A percentile compares a stretch with the other conserved stretches of the same genome.
phyloP scores from a whole-genome alignment of 2,329 filamentous ascomycete species.

The Cladosporium sp. region DNA sequence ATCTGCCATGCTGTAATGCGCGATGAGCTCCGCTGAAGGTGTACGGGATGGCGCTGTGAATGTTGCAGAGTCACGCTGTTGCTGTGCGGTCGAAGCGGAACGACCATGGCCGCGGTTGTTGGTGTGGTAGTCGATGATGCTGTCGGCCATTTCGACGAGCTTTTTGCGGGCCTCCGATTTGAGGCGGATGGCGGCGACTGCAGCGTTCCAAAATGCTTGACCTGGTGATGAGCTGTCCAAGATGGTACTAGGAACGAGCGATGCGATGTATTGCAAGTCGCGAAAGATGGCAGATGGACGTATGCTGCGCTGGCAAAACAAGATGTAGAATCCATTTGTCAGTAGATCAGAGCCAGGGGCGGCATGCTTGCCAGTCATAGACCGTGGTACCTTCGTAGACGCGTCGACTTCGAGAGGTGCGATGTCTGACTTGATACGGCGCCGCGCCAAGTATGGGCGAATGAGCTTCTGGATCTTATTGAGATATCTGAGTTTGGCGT shows the following conservation, averaged over 20 bases:
- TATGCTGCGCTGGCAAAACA: conserved; percentile 43
- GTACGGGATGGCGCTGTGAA: conserved; percentile 25
- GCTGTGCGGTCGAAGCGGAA: conserved; percentile 29
- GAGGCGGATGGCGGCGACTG: conserved; percentile 78
- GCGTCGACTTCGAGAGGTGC: not conserved
- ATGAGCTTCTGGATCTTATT: conserved; percentile 74
- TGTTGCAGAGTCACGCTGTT: conserved; percentile 29
- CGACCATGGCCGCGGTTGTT: conserved; percentile 50
- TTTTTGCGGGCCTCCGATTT: conserved; percentile 84
- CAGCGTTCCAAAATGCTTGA: conserved; percentile 87
- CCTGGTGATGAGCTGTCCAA: conserved; percentile 56
- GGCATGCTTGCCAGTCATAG: not conserved
- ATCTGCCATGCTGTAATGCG: conserved; percentile 69
- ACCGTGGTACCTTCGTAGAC: not conserved
- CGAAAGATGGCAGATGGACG: conserved; percentile 46
- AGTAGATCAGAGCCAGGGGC: not conserved
- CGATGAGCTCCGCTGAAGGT: conserved; percentile 35
- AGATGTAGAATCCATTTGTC: conserved; percentile 26
- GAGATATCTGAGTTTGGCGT: conserved; percentile 76
- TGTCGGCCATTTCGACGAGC: conserved; percentile 72
- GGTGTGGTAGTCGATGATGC: conserved; percentile 65
- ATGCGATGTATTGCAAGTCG: conserved; percentile 54
- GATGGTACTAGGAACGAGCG: conserved; percentile 55
- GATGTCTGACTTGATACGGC: not conserved
- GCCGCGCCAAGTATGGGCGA: conserved; percentile 19